Conservation (phyloP, 257 asterid genomes). For the Solanum sparsipilum region DNA sequence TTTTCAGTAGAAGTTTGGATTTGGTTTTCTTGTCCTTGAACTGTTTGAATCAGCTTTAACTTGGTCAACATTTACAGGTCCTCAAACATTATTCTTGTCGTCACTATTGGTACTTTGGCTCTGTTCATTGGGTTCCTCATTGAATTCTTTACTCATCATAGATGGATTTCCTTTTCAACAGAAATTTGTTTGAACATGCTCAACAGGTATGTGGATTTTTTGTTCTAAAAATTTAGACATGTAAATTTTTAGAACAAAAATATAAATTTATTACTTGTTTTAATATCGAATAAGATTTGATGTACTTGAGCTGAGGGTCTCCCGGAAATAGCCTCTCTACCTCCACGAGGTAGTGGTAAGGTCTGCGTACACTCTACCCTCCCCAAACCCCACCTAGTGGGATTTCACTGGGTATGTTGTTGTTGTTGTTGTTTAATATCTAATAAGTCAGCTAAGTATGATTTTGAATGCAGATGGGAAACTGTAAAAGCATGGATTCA, state of each 20-base stretch:
- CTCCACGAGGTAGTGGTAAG: no score
- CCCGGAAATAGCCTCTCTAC: no score
- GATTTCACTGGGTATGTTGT: no score
- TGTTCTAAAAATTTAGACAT: neutral
- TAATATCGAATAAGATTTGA: neutral
- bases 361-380: no score
- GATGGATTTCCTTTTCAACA: constrained; percentile 28
- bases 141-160: constrained; percentile 52
- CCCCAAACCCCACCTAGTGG: no score
- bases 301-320: no score
- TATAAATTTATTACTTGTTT: neutral
- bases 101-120: constrained; percentile 61
- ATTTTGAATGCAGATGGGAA: constrained; percentile 51
- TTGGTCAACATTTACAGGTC: constrained; percentile 44
- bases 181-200: constrained; percentile 51
- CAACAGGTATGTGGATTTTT: constrained; percentile 30
- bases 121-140: constrained; percentile 71
- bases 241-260: neutral
- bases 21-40: neutral
- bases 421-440: neutral
- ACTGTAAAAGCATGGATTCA: constrained; percentile 41
- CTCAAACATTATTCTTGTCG: constrained; percentile 50
- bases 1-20: neutral
- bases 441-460: neutral
- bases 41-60: constrained; percentile 1